These are phyloP conservation scores for Ophiostoma himal-ulmi DNA, from an alignment of 2,329 filamentous ascomycete species.

Conservation along the genomic window DNA sequence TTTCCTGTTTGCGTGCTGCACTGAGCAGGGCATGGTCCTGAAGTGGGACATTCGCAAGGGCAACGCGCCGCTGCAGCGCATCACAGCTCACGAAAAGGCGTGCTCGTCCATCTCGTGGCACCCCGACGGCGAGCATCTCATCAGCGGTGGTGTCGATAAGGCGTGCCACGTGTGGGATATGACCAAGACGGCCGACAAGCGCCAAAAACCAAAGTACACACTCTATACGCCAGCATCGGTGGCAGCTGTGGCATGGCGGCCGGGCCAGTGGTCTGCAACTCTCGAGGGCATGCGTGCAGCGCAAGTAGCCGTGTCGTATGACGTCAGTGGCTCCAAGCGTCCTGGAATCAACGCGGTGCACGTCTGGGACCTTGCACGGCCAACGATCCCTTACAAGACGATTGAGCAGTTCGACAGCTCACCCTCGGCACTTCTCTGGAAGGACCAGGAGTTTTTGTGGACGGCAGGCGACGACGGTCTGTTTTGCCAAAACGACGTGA, in stretches of 20 bases:
- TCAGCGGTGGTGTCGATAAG: conserved; percentile 57
- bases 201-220: conserved; percentile 59
- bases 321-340: conserved; percentile 49
- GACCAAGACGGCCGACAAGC: conserved; percentile 53
- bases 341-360: conserved; percentile 49
- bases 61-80: conserved; percentile 48
- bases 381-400: conserved; percentile 61
- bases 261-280: conserved; percentile 59
- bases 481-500: conserved; percentile 60
- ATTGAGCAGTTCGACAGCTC: conserved; percentile 53
- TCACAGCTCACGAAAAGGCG: conserved; percentile 56
- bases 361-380: conserved; percentile 63
- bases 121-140: conserved; percentile 59
- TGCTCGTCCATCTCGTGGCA: conserved; percentile 61
- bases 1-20: conserved; percentile 58
- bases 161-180: conserved; percentile 62
- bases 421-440: conserved; percentile 57
- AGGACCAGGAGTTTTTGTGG: conserved; percentile 60
- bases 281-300: conserved; percentile 50
- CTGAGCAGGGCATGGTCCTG: conserved; percentile 55
- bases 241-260: conserved; percentile 56
- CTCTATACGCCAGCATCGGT: conserved; percentile 57
- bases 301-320: conserved; percentile 57
- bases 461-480: conserved; percentile 56
- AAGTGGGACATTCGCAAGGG: conserved; percentile 60